These are phyloP conservation scores for Dictyostelium brefeldianum DNA, from an alignment of 78 protist species.

Conservation along the genomic window DNA sequence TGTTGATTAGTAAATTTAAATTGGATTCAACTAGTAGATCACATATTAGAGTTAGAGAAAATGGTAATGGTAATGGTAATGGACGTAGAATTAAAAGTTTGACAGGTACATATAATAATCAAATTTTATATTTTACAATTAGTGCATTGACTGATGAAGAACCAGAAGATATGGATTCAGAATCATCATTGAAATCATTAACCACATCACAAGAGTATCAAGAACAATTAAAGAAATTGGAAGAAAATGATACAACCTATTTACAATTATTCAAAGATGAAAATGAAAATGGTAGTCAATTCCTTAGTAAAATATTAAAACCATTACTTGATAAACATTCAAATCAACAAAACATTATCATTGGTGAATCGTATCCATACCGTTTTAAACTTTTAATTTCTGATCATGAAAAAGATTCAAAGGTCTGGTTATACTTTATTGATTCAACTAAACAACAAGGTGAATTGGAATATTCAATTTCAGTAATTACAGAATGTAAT, in stretches of 20 bases:
- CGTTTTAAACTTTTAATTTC: slow-evolving; percentile 9
- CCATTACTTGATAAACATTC: no score
- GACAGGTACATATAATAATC: neutral
- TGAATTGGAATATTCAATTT: no score
- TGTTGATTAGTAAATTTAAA: slow-evolving; percentile 22
- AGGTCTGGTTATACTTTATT: neutral
- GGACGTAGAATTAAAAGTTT: slow-evolving; percentile 19
- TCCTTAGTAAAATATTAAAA: no score
- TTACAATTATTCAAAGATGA: neutral
- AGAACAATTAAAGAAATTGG: neutral
- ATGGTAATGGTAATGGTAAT: neutral
- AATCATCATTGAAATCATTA: neutral
- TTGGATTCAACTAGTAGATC: neutral
- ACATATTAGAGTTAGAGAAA: slow-evolving; percentile 28
- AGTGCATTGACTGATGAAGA: neutral
- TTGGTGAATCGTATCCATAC: slow-evolving; percentile 19
- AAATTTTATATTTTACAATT: neutral
- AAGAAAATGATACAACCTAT: neutral
- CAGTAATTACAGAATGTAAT: no score
- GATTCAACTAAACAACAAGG: neutral
- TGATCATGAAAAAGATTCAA: neutral
- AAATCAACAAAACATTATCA: neutral
- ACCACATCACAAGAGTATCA: neutral
- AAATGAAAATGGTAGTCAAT: neutral
- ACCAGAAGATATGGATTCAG: neutral